Conservation (phyloP, 352 stramenopile genomes). For the Stramenopiles sp. region DNA sequence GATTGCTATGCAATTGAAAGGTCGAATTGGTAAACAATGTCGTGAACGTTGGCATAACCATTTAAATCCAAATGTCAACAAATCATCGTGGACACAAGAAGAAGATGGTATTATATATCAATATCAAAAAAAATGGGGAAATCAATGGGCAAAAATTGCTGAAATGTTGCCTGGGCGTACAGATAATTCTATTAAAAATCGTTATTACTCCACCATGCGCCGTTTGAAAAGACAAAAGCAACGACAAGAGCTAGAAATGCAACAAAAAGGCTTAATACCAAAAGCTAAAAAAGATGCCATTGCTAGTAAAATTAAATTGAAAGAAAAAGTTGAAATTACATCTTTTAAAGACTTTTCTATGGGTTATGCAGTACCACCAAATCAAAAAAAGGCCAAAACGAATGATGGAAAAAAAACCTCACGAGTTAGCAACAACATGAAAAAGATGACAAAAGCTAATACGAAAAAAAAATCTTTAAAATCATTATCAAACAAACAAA, state of each 20-base stretch:
- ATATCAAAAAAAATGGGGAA: background rate
- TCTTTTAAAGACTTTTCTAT: slow-evolving; percentile 6
- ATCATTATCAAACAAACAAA: too few relatives aligned
- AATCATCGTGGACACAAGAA: slow-evolving; percentile 65
- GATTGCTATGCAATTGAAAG: slow-evolving; percentile 27
- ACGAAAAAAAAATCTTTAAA: too few relatives aligned
- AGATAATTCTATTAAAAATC: background rate
- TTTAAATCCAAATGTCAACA: slow-evolving; percentile 80
- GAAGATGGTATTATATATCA: background rate
- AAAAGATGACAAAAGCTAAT: too few relatives aligned
- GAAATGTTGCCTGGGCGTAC: background rate
- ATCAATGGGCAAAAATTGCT: background rate
- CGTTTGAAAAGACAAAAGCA: background rate
- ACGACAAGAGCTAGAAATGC: background rate
- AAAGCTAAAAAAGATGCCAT: background rate
- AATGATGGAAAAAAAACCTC: too few relatives aligned
- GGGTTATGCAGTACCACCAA: background rate
- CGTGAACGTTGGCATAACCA: slow-evolving; percentile 87
- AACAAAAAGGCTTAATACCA: background rate
- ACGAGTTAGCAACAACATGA: too few relatives aligned
- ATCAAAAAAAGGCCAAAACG: too few relatives aligned
- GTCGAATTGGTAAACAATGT: slow-evolving; percentile 72
- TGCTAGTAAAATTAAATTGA: background rate
- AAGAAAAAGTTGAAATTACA: background rate
- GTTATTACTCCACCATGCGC: background rate